Percentiles rank a stretch among this genome's conserved stretches.
phyloP scores from a whole-genome alignment of 2,329 filamentous ascomycete species.

The Cylindrodendrum hubeiense region DNA sequence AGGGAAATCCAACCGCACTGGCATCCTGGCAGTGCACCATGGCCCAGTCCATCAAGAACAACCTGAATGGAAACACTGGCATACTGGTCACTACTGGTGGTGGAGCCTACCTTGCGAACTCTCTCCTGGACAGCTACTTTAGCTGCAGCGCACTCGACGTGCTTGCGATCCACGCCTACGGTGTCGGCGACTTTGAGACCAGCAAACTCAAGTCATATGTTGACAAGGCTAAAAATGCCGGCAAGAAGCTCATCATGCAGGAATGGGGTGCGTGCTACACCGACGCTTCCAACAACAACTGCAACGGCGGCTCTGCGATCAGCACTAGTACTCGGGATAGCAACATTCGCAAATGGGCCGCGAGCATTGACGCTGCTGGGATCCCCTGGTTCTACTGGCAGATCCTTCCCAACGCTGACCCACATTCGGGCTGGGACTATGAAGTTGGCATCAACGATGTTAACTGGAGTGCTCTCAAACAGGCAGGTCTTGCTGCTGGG shows the following conservation, averaged over 20 bases:
- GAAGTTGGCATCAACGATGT: conserved; percentile 45
- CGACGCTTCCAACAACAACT: conserved; percentile 44
- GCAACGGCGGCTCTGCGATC: conserved; percentile 32
- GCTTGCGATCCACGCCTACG: conserved; percentile 28
- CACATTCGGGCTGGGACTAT: conserved; percentile 48
- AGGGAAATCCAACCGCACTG: conserved; percentile 33
- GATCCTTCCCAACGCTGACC: conserved; percentile 48
- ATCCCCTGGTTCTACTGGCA: conserved; percentile 52
- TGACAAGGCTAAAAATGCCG: conserved; percentile 37
- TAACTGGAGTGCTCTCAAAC: conserved; percentile 37
- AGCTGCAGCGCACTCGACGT: conserved; percentile 13
- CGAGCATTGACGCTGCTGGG: conserved; percentile 42
- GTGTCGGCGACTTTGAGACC: conserved; percentile 40
- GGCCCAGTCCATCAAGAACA: conserved; percentile 38
- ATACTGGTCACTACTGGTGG: conserved; percentile 40
- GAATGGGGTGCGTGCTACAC: conserved; percentile 44
- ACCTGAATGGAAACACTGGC: conserved; percentile 22
- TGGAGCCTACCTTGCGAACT: conserved; percentile 33
- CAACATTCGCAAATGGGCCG: conserved; percentile 46
- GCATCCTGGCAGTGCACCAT: conserved; percentile 41
- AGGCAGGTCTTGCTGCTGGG: background rate
- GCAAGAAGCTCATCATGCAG: conserved; percentile 48
- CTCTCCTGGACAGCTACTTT: conserved; percentile 22
- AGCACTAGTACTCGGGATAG: conserved; percentile 37
- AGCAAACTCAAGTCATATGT: conserved; percentile 41